Evolutionary conservation across 495 filamentous ascomycete species (phyloP).

Genomic region (Penicillium bovifimosum): DNA sequence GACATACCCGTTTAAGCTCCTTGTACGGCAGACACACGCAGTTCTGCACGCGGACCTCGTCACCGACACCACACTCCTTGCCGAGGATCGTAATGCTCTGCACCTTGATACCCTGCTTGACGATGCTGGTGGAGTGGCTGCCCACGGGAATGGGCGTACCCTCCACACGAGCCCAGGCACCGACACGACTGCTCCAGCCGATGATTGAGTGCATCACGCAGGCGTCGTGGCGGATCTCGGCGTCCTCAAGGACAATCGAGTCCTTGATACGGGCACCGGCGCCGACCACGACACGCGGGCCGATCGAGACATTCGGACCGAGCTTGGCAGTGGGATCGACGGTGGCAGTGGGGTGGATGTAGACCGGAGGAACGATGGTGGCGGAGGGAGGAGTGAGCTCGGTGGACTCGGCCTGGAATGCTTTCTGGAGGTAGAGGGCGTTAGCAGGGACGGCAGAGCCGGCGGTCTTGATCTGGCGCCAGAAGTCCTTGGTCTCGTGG

Average conservation of each 20-base stretch:
- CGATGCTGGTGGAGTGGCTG: slow-evolving; percentile 87
- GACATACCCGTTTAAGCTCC: slow-evolving; percentile 91
- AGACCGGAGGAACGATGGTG: slow-evolving; percentile 90
- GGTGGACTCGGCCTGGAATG: slow-evolving; percentile 73
- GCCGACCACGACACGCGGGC: slow-evolving; percentile 76
- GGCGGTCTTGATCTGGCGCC: slow-evolving; percentile 99
- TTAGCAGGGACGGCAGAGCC: slow-evolving; percentile 97
- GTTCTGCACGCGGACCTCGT: slow-evolving; percentile 97
- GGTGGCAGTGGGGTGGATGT: slow-evolving; percentile 89
- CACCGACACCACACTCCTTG: slow-evolving; percentile 91
- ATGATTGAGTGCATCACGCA: slow-evolving; percentile 96
- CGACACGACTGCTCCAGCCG: slow-evolving; percentile 92
- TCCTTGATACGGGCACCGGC: slow-evolving; percentile 92
- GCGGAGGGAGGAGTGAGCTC: slow-evolving; percentile 82
- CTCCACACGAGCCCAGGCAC: slow-evolving; percentile 96
- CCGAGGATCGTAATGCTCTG: slow-evolving; percentile 98
- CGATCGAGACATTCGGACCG: slow-evolving; percentile 93
- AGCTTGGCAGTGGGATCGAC: slow-evolving; percentile 96
- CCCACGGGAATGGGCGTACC: slow-evolving; percentile 85
- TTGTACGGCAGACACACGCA: slow-evolving; percentile 98
- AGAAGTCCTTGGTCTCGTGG: slow-evolving; percentile 98
- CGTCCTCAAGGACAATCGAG: slow-evolving; percentile 89
- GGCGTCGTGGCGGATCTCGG: slow-evolving; percentile 95
- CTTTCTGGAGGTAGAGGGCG: slow-evolving; percentile 94
- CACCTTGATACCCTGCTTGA: slow-evolving; percentile 97